These are phyloP conservation scores for Sphaerobolus stellatus DNA, from an alignment of 1,284 basidiomycete species.

Conservation along the genomic window DNA sequence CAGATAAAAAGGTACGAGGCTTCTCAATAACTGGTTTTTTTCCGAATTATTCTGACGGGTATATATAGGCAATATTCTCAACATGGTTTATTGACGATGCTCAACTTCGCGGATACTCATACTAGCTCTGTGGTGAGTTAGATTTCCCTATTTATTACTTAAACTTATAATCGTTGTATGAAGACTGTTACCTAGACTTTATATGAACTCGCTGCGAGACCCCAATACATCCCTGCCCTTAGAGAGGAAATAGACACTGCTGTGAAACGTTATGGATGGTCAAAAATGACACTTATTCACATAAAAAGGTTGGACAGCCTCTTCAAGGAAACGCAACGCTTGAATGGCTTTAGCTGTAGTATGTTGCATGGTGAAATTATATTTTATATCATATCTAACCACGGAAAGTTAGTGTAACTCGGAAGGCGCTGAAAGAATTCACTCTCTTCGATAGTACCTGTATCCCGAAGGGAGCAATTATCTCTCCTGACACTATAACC, in stretches of 20 bases:
- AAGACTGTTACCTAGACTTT: slow-evolving; percentile 38
- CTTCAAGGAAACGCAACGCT: slow-evolving; percentile 41
- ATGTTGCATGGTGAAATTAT: background rate
- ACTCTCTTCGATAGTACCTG: slow-evolving; percentile 16
- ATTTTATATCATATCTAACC: background rate
- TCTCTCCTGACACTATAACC: slow-evolving; percentile 4
- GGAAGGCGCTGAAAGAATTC: slow-evolving; percentile 15
- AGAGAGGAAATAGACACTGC: slow-evolving; percentile 44
- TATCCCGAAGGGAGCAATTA: slow-evolving; percentile 10
- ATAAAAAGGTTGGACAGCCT: slow-evolving; percentile 51
- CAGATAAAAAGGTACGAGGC: background rate
- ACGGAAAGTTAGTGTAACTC: slow-evolving; percentile 8
- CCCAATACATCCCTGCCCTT: slow-evolving; percentile 38
- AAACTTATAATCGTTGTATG: background rate
- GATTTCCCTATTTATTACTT: slow-evolving; percentile 1
- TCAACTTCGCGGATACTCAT: background rate
- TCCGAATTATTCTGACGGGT: background rate
- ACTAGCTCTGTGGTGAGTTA: background rate
- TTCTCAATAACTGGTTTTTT: background rate
- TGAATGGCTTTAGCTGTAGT: slow-evolving; percentile 17
- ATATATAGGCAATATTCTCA: background rate
- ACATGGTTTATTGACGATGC: background rate
- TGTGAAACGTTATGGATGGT: slow-evolving; percentile 42
- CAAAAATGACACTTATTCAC: slow-evolving; percentile 38
- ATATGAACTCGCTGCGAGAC: slow-evolving; percentile 36